Percentiles rank a stretch among this genome's conserved stretches.
Evolutionary conservation across 345 rosid genomes (phyloP).

Genomic region (Pseudoturritis turrita): DNA sequence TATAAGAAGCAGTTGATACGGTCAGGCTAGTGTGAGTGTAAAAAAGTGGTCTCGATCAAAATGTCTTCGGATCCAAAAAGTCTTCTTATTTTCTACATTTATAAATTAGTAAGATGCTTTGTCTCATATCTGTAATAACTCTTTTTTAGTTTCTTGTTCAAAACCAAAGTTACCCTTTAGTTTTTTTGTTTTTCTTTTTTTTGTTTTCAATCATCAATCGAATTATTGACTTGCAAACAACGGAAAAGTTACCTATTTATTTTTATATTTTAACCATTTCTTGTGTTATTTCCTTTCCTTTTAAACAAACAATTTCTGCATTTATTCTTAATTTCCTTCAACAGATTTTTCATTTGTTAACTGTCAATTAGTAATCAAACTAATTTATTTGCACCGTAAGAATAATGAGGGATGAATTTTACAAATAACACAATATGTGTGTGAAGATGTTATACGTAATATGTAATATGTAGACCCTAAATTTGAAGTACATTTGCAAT

Average conservation of each 20-base stretch:
- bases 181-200: too few relatives aligned
- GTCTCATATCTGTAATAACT: background rate
- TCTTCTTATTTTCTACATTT: background rate
- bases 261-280: background rate
- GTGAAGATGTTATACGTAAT: too few relatives aligned
- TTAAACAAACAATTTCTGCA: too few relatives aligned
- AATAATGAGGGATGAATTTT: too few relatives aligned
- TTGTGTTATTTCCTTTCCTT: background rate
- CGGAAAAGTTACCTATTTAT: background rate
- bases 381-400: too few relatives aligned
- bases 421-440: too few relatives aligned
- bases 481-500: background rate
- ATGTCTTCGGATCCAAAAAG: background rate
- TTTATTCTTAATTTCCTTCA: too few relatives aligned
- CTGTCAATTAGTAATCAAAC: too few relatives aligned
- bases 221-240: background rate
- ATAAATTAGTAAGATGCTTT: background rate
- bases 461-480: too few relatives aligned
- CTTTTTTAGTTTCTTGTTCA: background rate
- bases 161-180: background rate
- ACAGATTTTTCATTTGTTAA: too few relatives aligned
- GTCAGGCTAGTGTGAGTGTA: background rate
- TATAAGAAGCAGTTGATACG: background rate
- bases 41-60: background rate
- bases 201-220: too few relatives aligned